Evolutionary conservation across 2,329 filamentous ascomycete genomes (phyloP).

Genomic region (Ambrosiella beaveri): DNA sequence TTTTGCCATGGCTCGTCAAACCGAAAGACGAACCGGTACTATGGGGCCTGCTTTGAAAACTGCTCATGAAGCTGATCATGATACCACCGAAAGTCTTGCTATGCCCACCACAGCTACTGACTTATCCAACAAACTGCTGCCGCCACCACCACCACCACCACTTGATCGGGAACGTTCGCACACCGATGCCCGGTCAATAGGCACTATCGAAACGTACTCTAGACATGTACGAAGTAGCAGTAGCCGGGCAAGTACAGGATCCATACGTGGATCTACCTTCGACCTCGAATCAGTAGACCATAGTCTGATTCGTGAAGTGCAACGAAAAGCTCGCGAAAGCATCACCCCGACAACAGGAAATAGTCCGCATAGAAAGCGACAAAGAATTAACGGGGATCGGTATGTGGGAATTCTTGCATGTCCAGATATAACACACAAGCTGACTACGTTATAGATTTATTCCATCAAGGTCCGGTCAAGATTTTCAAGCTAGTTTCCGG

Average conservation of each 20-base stretch:
- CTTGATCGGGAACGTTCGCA: conserved; percentile 8
- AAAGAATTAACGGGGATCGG: conserved; percentile 45
- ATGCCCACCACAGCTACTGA: too few relatives aligned
- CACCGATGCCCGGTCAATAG: conserved; percentile 6
- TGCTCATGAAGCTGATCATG: neutral
- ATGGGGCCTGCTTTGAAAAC: neutral
- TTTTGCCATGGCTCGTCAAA: neutral
- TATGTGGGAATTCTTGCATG: conserved; percentile 19
- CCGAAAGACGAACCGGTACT: neutral
- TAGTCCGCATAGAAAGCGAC: conserved; percentile 41
- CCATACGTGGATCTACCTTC: conserved; percentile 22
- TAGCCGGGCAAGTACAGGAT: conserved; percentile 7
- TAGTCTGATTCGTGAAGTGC: conserved; percentile 34
- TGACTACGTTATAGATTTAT: conserved; percentile 54
- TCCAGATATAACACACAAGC: neutral
- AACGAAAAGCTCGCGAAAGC: conserved; percentile 23
- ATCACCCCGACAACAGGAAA: conserved; percentile 35
- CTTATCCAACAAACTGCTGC: neutral
- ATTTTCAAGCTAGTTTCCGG: conserved; percentile 83
- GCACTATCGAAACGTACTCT: neutral
- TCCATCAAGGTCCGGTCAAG: conserved; percentile 80
- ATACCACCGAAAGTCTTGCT: too few relatives aligned
- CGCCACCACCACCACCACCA: neutral
- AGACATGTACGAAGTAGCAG: conserved; percentile 10
- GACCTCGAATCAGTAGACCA: conserved; percentile 34